These are phyloP conservation scores for Irpex rosettiformis DNA, from an alignment of 1,284 basidiomycete genomes.

Conservation along the genomic window DNA sequence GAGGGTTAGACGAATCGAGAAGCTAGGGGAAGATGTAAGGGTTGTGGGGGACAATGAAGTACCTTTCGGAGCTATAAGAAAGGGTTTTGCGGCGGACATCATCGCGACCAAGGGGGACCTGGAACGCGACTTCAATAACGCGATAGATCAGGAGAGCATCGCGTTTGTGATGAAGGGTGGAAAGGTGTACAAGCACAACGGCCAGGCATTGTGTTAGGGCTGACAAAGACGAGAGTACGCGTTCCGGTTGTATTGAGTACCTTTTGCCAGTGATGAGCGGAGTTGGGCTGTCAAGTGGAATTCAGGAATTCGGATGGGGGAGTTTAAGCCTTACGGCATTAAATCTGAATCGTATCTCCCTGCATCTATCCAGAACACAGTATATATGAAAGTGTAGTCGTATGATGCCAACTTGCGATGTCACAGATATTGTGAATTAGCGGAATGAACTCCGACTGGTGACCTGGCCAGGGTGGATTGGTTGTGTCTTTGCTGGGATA, in stretches of 20 bases:
- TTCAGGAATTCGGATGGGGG: neutral
- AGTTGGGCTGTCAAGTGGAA: neutral
- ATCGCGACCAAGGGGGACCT: constrained; percentile 48
- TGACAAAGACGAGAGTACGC: neutral
- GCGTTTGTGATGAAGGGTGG: constrained; percentile 60
- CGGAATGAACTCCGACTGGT: no score
- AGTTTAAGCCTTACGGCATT: neutral
- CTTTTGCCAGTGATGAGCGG: neutral
- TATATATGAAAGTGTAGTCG: neutral
- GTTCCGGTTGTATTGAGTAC: neutral
- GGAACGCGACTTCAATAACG: constrained; percentile 45
- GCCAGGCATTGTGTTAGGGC: constrained; percentile 20
- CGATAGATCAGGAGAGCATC: constrained; percentile 41
- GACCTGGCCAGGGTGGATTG: no score
- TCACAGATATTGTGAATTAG: no score
- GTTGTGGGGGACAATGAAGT: constrained; percentile 49
- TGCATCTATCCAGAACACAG: neutral
- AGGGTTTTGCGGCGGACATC: constrained; percentile 59
- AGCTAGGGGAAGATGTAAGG: constrained; percentile 25
- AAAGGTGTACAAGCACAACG: constrained; percentile 44
- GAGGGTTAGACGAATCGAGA: constrained; percentile 31
- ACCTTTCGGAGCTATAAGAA: constrained; percentile 50
- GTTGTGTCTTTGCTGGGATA: neutral
- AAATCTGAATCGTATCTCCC: neutral
- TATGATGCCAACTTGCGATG: neutral